A percentile compares a stretch with the other conserved stretches of the same genome.
phyloP scores from a whole-genome alignment of 1,284 basidiomycete genomes.

The Austroboletus novae-zelandiae region DNA sequence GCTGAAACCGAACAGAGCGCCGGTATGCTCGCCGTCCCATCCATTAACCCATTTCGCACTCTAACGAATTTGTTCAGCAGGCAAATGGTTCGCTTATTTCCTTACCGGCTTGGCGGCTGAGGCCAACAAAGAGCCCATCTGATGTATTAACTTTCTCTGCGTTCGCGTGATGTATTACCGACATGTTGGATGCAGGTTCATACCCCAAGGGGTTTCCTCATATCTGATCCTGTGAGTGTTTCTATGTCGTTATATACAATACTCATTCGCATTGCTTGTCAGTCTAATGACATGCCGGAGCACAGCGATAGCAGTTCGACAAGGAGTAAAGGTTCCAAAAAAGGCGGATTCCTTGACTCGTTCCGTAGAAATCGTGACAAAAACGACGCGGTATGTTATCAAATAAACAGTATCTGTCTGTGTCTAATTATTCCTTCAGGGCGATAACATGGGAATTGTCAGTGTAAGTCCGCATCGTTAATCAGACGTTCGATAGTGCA shows the following conservation, averaged over 20 bases:
- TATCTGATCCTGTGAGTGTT: neutral
- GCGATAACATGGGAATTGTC: neutral
- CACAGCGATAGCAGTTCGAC: neutral
- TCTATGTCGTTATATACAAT: neutral
- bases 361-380: neutral
- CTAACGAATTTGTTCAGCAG: neutral
- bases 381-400: slow-evolving; percentile 5
- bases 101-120: neutral
- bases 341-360: neutral
- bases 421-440: slow-evolving; percentile 1
- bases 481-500: neutral
- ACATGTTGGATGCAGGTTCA: neutral
- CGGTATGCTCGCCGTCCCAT: slow-evolving; percentile 1
- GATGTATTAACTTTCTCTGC: neutral
- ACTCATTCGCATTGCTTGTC: neutral
- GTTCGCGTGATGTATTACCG: neutral
- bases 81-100: neutral
- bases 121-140: neutral
- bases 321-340: neutral
- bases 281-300: slow-evolving; percentile 1
- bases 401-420: neutral
- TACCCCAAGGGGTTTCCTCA: neutral
- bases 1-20: slow-evolving; percentile 13
- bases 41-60: neutral
- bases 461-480: slow-evolving; percentile 8